Percentiles rank a stretch among this genome's conserved stretches.
Evolutionary conservation across 2,329 filamentous ascomycete species (phyloP).

Genomic region (Paecilomyces dactylethromorphus): DNA sequence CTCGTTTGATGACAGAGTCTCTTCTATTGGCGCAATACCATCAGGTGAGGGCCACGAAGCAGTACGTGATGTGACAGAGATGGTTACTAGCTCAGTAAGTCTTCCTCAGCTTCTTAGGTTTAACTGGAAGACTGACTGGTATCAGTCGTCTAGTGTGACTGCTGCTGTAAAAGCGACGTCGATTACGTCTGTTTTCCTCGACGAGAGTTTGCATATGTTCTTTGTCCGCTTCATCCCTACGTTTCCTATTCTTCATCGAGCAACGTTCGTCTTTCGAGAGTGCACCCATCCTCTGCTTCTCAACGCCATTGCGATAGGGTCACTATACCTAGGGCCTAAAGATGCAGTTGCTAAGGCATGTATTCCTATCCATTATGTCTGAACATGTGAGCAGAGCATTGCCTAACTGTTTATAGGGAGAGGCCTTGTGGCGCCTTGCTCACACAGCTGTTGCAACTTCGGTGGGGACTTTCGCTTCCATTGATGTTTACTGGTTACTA

Average conservation of each 20-base stretch:
- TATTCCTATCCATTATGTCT: not conserved
- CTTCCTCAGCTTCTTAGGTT: not conserved
- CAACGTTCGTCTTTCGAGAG: slow-evolving; percentile 40
- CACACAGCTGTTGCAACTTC: slow-evolving; percentile 41
- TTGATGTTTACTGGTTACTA: not conserved
- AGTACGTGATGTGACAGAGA: slow-evolving; percentile 40
- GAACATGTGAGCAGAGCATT: not conserved
- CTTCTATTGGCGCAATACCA: slow-evolving; percentile 32
- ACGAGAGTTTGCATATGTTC: slow-evolving; percentile 43
- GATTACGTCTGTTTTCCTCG: slow-evolving; percentile 40
- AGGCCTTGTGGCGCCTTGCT: slow-evolving; percentile 39
- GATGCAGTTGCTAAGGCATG: slow-evolving; percentile 33
- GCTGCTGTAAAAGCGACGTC: slow-evolving; percentile 39
- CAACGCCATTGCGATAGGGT: slow-evolving; percentile 42
- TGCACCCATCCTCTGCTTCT: slow-evolving; percentile 38
- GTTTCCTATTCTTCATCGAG: slow-evolving; percentile 39
- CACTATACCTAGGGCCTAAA: slow-evolving; percentile 39
- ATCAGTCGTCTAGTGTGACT: slow-evolving; percentile 37
- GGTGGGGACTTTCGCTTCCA: slow-evolving; percentile 9
- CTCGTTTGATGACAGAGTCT: slow-evolving; percentile 30
- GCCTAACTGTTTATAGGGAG: slow-evolving; percentile 20
- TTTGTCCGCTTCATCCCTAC: slow-evolving; percentile 41
- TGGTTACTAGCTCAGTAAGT: slow-evolving; percentile 37
- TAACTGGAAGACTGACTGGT: not conserved
- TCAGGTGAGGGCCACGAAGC: slow-evolving; percentile 37